Percentiles rank a stretch among this genome's conserved stretches.
These are phyloP conservation scores for Cordyceps fumosorosea DNA, from an alignment of 2,329 filamentous ascomycete species.

Conservation along the genomic window DNA sequence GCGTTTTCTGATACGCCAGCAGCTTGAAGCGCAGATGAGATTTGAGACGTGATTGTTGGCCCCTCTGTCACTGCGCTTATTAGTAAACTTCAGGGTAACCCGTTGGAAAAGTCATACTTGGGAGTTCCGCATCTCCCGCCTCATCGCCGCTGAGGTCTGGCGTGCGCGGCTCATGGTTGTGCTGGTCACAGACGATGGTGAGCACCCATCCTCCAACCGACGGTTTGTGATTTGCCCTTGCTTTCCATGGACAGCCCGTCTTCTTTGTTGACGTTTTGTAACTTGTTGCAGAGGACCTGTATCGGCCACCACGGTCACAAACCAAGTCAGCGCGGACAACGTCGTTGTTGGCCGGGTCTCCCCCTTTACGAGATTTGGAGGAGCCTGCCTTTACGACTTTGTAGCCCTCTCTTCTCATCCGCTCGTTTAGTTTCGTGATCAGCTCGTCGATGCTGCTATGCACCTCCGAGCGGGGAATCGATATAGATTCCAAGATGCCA, in stretches of 20 bases:
- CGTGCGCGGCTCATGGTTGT: slow-evolving; percentile 39
- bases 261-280: slow-evolving; percentile 41
- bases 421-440: slow-evolving; percentile 32
- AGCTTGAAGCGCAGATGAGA: slow-evolving; percentile 28
- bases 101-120: slow-evolving; percentile 15
- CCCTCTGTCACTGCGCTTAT: slow-evolving; percentile 12
- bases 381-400: slow-evolving; percentile 40
- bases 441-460: slow-evolving; percentile 36
- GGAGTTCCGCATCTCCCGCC: slow-evolving; percentile 24
- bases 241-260: slow-evolving; percentile 40
- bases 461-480: slow-evolving; percentile 29
- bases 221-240: slow-evolving; percentile 37
- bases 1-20: slow-evolving; percentile 33
- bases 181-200: slow-evolving; percentile 37
- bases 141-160: slow-evolving; percentile 29
- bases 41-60: slow-evolving; percentile 7
- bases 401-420: slow-evolving; percentile 39
- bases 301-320: slow-evolving; percentile 38
- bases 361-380: slow-evolving; percentile 35
- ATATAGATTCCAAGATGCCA: slow-evolving; percentile 35
- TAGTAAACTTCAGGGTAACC: not conserved
- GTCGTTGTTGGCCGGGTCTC: slow-evolving; percentile 32
- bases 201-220: slow-evolving; percentile 36
- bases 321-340: slow-evolving; percentile 39
- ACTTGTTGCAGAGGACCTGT: slow-evolving; percentile 37